Evolutionary conservation across 129 eudicot genomes (phyloP).

Genomic region (Erigeron canadensis): DNA sequence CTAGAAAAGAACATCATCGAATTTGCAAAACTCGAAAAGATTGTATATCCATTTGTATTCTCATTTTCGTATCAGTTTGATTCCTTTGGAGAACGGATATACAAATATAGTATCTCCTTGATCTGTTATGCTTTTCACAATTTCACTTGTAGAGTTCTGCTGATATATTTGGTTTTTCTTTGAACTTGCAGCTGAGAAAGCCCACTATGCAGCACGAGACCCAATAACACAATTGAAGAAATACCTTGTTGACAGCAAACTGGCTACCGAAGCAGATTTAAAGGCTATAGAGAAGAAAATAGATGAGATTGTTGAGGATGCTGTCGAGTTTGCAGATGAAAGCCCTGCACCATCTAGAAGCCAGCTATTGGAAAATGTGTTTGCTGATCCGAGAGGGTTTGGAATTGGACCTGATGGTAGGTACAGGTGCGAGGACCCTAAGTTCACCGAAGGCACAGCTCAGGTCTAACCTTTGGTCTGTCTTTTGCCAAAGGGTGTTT

Average conservation of each 20-base stretch:
- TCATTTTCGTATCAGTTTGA: background rate
- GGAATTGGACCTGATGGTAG: constrained; percentile 35
- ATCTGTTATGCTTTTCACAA: background rate
- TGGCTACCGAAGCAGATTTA: constrained; percentile 27
- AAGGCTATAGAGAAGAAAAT: constrained; percentile 32
- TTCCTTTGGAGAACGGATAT: background rate
- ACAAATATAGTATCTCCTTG: background rate
- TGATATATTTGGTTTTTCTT: background rate
- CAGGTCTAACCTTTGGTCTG: constrained; percentile 22
- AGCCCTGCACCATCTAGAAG: constrained; percentile 34
- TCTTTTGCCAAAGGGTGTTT: background rate
- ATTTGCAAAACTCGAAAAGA: background rate
- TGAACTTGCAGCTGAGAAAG: constrained; percentile 26
- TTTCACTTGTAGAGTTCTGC: background rate
- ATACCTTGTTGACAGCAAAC: constrained; percentile 21
- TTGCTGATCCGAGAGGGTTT: constrained; percentile 33
- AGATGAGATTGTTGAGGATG: constrained; percentile 28
- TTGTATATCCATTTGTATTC: background rate
- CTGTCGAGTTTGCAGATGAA: constrained; percentile 30
- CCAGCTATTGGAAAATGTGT: constrained; percentile 32
- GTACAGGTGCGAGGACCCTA: constrained; percentile 32
- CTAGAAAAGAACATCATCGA: background rate
- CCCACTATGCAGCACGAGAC: constrained; percentile 30
- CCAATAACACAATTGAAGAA: constrained; percentile 29
- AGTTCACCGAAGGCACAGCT: constrained; percentile 32